phyloP scores from a whole-genome alignment of 306 rosid species.

The Dicorynia guianensis region DNA sequence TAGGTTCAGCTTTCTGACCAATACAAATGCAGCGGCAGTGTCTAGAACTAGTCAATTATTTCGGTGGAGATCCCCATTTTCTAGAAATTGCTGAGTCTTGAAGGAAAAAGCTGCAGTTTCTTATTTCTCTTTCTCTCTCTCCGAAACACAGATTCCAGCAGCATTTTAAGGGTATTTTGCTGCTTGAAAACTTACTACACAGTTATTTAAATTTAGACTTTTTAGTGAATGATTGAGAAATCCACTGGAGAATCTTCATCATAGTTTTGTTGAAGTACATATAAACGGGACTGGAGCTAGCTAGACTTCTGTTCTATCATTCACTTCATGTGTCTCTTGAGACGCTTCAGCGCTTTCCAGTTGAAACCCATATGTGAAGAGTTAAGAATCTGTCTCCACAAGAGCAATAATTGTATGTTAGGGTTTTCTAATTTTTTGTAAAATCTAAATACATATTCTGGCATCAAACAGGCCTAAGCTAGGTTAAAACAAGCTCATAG shows the following conservation, averaged over 20 bases:
- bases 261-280: not conserved
- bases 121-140: slow-evolving; percentile 8
- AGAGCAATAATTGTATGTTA: slow-evolving; percentile 17
- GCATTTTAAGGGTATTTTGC: slow-evolving; percentile 25
- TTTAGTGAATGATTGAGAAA: slow-evolving; percentile 18
- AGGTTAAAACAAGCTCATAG: not conserved
- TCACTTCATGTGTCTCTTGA: not conserved
- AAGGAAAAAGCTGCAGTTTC: slow-evolving; percentile 36
- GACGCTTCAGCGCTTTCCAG: slow-evolving; percentile 4
- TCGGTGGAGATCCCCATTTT: slow-evolving; percentile 51
- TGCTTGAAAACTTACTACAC: slow-evolving; percentile 37
- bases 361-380: not conserved
- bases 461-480: not conserved
- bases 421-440: slow-evolving; percentile 2
- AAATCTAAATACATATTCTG: not conserved
- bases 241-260: not conserved
- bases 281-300: slow-evolving; percentile 4
- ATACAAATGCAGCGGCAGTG: slow-evolving; percentile 46
- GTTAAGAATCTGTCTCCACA: not conserved
- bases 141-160: not conserved
- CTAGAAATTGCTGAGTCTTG: slow-evolving; percentile 41
- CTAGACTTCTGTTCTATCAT: not conserved
- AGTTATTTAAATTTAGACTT: not conserved
- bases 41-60: slow-evolving; percentile 54
- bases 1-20: slow-evolving; percentile 46